phyloP scores from a whole-genome alignment of 768 basidiomycete species.

The Rhizopogon vesiculosus region DNA sequence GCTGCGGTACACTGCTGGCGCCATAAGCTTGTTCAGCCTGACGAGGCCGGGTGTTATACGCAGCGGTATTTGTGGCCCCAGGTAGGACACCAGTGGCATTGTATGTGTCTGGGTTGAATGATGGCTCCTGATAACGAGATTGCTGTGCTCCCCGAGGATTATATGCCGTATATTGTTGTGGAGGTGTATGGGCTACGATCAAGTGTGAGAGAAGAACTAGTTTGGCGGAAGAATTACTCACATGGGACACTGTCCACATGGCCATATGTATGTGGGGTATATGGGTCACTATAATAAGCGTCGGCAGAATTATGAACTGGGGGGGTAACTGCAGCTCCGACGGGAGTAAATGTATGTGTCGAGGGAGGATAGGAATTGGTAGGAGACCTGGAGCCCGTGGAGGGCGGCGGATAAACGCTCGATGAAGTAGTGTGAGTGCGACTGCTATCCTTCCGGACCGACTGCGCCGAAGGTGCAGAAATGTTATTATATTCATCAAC shows the following conservation, averaged over 20 bases:
- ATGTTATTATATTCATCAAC: slow-evolving; percentile 70
- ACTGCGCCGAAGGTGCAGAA: slow-evolving; percentile 40
- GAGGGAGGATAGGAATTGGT: slow-evolving; percentile 27
- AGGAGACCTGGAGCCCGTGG: slow-evolving; percentile 3
- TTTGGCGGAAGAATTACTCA: slow-evolving; percentile 28
- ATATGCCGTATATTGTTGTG: slow-evolving; percentile 44
- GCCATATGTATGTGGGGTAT: slow-evolving; percentile 37
- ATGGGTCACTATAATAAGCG: slow-evolving; percentile 23
- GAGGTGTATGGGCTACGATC: slow-evolving; percentile 46
- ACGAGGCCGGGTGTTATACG: slow-evolving; percentile 10
- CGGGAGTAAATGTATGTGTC: slow-evolving; percentile 19
- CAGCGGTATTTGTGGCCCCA: slow-evolving; percentile 9
- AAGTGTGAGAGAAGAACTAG: slow-evolving; percentile 3
- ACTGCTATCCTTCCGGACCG: slow-evolving; percentile 35
- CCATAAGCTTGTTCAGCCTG: slow-evolving; percentile 51
- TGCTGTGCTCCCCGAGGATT: slow-evolving; percentile 12
- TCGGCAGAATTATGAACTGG: slow-evolving; percentile 17
- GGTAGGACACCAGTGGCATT: slow-evolving; percentile 22
- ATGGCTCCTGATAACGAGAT: slow-evolving; percentile 19
- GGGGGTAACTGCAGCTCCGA: slow-evolving; percentile 20
- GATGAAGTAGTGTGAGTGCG: slow-evolving; percentile 36
- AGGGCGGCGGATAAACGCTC: slow-evolving; percentile 34
- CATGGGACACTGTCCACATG: slow-evolving; percentile 53
- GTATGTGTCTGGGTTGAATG: slow-evolving; percentile 37
- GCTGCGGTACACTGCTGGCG: slow-evolving; percentile 37